Evolutionary conservation across 352 stramenopile genomes (phyloP), one percentile per base, ranked within the genome.

Genomic region (Globisporangium mamillatum): DNA sequence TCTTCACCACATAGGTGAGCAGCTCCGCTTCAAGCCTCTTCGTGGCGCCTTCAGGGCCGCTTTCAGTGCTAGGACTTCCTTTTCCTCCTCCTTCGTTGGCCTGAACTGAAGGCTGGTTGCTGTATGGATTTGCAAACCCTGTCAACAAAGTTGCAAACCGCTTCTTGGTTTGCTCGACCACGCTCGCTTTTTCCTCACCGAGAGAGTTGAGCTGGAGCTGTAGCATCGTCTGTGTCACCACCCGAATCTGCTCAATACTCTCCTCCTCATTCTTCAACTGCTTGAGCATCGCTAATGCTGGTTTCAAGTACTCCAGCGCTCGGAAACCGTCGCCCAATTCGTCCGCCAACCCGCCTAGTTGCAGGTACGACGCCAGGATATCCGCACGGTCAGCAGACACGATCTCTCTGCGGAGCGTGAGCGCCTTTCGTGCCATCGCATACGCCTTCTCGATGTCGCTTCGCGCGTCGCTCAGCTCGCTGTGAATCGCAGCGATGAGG

Each of bases 281-380:
- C 18, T 83, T 89, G 8, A 88, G 59, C 24, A 69, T 62, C 1
- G 9, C 60, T 9, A 88, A 65, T 1, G 75, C 80, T 32, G 70
- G 63, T 12, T 75, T 76, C 22, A 82, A 86, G 70, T 79, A 88
- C 44, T 90, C 81, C 0, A 90, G 62, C 0, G 81, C 82, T 54
- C 85, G 79, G 32, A 81, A 90, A 8, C 55, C n/a, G 34, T 93
- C 85, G 4, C 69, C 78, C 4, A 93, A 36, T 14, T 71, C 67
- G 29, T 64, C 59, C 34, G 80, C 76, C 7, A 90, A 63, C 4
- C 55, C 61, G 2, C 78, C 85, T 1, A 93, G 61, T 58, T 89
- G 81, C 14, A 90, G 22, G 14, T 73, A 69, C 10, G 82, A 93
- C 9, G 54, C 59, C 53, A 89, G 59, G 8, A 82, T 67, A 34